A percentile compares a stretch with the other conserved stretches of the same genome.
These are phyloP conservation scores for Botryotinia calthae DNA, from an alignment of 2,329 filamentous ascomycete genomes.

Conservation along the genomic window DNA sequence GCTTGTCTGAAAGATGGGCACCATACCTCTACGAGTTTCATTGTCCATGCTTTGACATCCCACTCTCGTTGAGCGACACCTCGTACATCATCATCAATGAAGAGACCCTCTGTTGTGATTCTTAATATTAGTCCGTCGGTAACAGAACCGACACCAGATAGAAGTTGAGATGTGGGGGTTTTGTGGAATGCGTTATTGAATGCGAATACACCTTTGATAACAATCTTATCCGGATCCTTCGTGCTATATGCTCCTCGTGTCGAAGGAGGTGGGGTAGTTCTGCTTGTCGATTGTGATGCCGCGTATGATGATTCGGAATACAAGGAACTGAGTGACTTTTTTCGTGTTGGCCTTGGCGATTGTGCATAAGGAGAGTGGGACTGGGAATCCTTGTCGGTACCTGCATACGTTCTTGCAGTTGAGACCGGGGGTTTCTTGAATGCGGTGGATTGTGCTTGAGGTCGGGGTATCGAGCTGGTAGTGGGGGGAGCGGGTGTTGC, in stretches of 20 bases:
- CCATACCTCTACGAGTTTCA: slow-evolving; percentile 90
- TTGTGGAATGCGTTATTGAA: slow-evolving; percentile 88
- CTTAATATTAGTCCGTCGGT: slow-evolving; percentile 90
- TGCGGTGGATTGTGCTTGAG: slow-evolving; percentile 38
- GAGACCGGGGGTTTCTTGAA: slow-evolving; percentile 47
- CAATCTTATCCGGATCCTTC: slow-evolving; percentile 91
- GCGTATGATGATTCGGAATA: slow-evolving; percentile 87
- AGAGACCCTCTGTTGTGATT: slow-evolving; percentile 90
- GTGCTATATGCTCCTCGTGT: slow-evolving; percentile 77
- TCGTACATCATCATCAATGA: slow-evolving; percentile 94
- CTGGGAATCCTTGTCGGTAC: slow-evolving; percentile 60
- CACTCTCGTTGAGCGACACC: slow-evolving; percentile 93
- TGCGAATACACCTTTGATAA: slow-evolving; percentile 87
- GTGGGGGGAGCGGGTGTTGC: slow-evolving; percentile 33
- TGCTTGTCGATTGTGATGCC: slow-evolving; percentile 76
- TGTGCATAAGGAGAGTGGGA: slow-evolving; percentile 78
- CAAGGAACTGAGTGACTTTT: slow-evolving; percentile 65
- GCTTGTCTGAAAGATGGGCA: slow-evolving; percentile 61
- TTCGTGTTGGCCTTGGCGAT: slow-evolving; percentile 52
- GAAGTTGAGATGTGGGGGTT: slow-evolving; percentile 85
- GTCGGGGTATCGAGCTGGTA: slow-evolving; percentile 39
- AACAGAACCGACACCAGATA: slow-evolving; percentile 79
- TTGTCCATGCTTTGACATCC: slow-evolving; percentile 97
- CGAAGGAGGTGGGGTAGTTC: slow-evolving; percentile 79
- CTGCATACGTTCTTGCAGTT: slow-evolving; percentile 57